These are phyloP conservation scores for Pinus tabuliformis DNA, from an alignment of 75 land plant species.

Conservation along the genomic window DNA sequence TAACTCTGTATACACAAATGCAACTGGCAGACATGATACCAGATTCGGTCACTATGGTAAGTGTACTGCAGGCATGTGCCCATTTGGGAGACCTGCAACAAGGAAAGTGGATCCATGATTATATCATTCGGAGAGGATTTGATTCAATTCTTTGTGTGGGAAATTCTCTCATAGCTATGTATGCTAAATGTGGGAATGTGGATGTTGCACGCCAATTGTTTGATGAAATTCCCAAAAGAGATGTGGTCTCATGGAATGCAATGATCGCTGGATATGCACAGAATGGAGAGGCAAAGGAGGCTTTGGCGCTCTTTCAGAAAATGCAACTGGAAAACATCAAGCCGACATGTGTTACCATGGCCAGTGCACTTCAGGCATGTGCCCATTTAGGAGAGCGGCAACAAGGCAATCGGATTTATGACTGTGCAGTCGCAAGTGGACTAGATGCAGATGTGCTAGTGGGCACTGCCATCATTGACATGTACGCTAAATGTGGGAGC, in stretches of 20 bases:
- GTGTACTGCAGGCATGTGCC: slow-evolving; percentile 13
- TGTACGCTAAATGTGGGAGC: slow-evolving; percentile 17
- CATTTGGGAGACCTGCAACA: slow-evolving; percentile 8
- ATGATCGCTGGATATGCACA: slow-evolving; percentile 17
- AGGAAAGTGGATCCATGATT: slow-evolving; percentile 21
- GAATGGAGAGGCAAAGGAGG: slow-evolving; percentile 14
- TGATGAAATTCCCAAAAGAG: slow-evolving; percentile 1
- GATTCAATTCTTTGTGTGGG: slow-evolving; percentile 10
- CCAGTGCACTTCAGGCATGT: slow-evolving; percentile 7
- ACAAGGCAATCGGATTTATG: slow-evolving; percentile 17
- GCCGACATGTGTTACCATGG: background rate
- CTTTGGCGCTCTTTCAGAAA: background rate
- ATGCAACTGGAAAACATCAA: slow-evolving; percentile 5
- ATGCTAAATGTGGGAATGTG: slow-evolving; percentile 16
- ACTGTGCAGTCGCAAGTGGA: slow-evolving; percentile 3
- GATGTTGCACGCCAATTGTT: slow-evolving; percentile 13
- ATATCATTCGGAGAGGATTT: slow-evolving; percentile 5
- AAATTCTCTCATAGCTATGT: slow-evolving; percentile 10
- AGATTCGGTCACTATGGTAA: background rate
- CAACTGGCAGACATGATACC: background rate
- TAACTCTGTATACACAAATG: too few species aligned
- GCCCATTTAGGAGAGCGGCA: background rate
- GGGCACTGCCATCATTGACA: slow-evolving; percentile 11
- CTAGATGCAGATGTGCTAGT: slow-evolving; percentile 10
- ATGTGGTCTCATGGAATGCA: slow-evolving; percentile 16